Conservation (phyloP, 2,329 filamentous ascomycete genomes). For the Penicillium nordicum region DNA sequence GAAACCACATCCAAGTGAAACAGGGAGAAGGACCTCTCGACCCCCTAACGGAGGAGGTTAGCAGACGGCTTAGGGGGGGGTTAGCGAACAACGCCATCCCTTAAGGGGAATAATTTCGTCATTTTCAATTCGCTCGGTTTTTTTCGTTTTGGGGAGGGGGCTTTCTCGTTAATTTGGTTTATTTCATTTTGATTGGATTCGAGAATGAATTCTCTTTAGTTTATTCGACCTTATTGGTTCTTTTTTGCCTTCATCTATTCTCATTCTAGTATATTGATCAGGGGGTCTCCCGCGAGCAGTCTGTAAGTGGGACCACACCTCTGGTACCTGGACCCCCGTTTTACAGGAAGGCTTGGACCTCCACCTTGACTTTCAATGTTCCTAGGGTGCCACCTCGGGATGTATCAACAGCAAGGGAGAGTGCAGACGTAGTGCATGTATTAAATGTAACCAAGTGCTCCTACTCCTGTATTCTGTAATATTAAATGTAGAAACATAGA, state of each 20-base stretch:
- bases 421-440: neutral
- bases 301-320: neutral
- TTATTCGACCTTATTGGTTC: neutral
- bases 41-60: constrained; percentile 9
- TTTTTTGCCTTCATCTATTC: neutral
- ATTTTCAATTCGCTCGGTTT: neutral
- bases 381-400: neutral
- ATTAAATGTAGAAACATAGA: neutral
- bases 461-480: neutral
- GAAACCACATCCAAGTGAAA: neutral
- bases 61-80: constrained; percentile 1
- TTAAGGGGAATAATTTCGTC: constrained; percentile 10
- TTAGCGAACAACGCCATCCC: constrained; percentile 7
- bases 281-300: neutral
- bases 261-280: neutral
- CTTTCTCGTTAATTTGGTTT: neutral
- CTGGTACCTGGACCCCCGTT: neutral
- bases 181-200: constrained; percentile 1
- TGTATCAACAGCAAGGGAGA: neutral
- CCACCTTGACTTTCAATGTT: neutral
- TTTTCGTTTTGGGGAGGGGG: neutral
- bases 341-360: neutral
- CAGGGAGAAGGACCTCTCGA: constrained; percentile 5
- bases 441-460: neutral
- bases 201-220: neutral